Base-by-base conservation (phyloP, 2,329 filamentous ascomycete genomes). In the Epichloe bromicola region DNA sequence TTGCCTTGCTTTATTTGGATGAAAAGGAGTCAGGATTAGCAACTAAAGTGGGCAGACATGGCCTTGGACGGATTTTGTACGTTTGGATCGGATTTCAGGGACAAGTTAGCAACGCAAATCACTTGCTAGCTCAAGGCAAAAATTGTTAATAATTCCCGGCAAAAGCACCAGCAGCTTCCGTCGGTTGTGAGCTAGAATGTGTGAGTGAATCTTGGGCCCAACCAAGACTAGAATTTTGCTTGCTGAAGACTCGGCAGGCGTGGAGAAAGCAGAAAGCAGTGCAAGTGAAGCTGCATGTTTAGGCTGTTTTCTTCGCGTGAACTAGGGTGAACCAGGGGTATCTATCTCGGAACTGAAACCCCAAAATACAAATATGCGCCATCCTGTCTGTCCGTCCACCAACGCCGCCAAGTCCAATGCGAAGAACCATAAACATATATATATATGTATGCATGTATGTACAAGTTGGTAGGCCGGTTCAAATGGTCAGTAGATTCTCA, bases 401-500 rank as follows among this genome's bases (percentile, higher is more conserved):
- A 44, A 44, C 42, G 42, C 42, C 42, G 14, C n/a, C 14, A 34
- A 30, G 26, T 44, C 23, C 33, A 15, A 23, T 41, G 20, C 17
- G 39, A 23, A 41, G 39, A 41, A 19, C 11, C n/a, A 33, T 33
- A 8, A 17, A 30, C 33, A 44, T 33, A 5, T 44, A 44, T 20
- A 2, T 19, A 23, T n/a, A 3, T 8, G 2, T 8, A 2, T 30
- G 8, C 3, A 30, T 10, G 26, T 4, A 30, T 30, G 30, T 30
- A 30, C 30, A 30, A 30, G 10, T 10, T 11, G 30, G 30, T 30
- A 30, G 10, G 30, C 30, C 30, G 30, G 8, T 30, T 30, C 30
- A 11, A 30, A 10, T 30, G 30, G 23, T 46, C 15, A 86, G 65
- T 86, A 87, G 54, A 88, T 80, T 26, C 87, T 85, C 69, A 91